Base-by-base conservation (phyloP, 345 rosid genomes). In the Microcos paniculata region DNA sequence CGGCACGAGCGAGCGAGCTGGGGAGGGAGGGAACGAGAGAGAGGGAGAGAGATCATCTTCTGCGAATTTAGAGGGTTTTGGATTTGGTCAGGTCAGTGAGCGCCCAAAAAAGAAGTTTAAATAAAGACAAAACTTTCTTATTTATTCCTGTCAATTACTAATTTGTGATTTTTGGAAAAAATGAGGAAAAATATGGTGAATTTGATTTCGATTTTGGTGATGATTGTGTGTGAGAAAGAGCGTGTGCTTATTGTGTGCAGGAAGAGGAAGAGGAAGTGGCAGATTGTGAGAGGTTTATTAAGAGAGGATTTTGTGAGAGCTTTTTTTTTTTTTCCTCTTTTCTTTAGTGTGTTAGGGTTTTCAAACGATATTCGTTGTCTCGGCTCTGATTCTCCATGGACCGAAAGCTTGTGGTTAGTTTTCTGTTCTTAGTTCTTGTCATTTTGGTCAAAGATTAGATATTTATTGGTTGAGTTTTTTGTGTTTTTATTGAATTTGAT, bases 351-450 rank as follows among this genome's bases (percentile, higher is more conserved):
- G 21, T 84, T 84, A 86, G 86, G 86, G 87, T 78, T 86, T 82
- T 77, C 77, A 77, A n/a, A 12, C 26, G 7, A 18, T 52, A 19
- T 76, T 80, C 21, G 43, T 35, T 53, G 40, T 81, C 51, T 42
- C 19, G 16, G 19, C 40, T 23, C 40, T 12, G 21, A 40, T 71
- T 77, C 79, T 67, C 3, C 71, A 90, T 92, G 94, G 93, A 90
- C 7, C 85, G 93, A 18, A 92, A 92, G 91, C 97, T 92, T 79
- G 97, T 92, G 94, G 97, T 92, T 82, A 79, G 87, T 83, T 51
- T 28, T 62, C 8, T 0, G 55, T 62, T 21, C 38, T 31, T 2
- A 9, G 49, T 14, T 21, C 16, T 33, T 21, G 6, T 67, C 45
- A 12, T 11, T 73, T 59, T 26, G n/a, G 38, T 58, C 24, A 43